A percentile compares a stretch with the other conserved stretches of the same genome.
Conservation (phyloP, 2,329 filamentous ascomycete species). For the Diaporthe capsici region DNA sequence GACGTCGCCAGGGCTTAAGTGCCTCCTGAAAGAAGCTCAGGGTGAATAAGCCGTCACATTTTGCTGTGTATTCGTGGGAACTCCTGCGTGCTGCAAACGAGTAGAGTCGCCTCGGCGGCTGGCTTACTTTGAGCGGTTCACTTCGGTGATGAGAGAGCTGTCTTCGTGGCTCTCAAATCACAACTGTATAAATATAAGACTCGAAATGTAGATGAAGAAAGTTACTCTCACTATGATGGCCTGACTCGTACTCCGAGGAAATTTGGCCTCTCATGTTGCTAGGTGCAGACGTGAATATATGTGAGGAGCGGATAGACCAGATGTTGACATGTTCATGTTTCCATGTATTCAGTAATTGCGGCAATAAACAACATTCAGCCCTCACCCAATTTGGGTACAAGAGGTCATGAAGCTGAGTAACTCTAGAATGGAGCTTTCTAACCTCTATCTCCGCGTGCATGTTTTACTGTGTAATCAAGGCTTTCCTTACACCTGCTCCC, state of each 20-base stretch:
- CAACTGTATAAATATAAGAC: constrained; percentile 10
- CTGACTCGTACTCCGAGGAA: background rate
- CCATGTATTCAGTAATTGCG: background rate
- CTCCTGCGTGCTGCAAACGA: background rate
- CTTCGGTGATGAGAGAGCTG: constrained; percentile 4
- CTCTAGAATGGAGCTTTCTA: too few species aligned
- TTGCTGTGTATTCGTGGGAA: background rate
- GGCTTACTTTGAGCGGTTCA: background rate
- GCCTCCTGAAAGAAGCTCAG: background rate
- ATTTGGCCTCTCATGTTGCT: background rate
- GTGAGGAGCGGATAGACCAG: background rate
- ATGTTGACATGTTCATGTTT: background rate
- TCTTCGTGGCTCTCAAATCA: constrained; percentile 5
- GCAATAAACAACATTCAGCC: background rate
- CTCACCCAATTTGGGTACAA: background rate
- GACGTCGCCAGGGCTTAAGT: background rate
- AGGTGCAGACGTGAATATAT: background rate
- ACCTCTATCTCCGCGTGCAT: background rate
- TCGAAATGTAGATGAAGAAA: background rate
- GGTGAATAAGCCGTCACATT: background rate
- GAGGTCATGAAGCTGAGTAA: background rate
- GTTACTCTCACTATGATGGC: too few species aligned
- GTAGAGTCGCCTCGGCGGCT: background rate
- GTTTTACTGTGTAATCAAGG: background rate
- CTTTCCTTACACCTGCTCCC: too few species aligned